Conservation (phyloP, 345 rosid genomes). For the Corymbia maculata region DNA sequence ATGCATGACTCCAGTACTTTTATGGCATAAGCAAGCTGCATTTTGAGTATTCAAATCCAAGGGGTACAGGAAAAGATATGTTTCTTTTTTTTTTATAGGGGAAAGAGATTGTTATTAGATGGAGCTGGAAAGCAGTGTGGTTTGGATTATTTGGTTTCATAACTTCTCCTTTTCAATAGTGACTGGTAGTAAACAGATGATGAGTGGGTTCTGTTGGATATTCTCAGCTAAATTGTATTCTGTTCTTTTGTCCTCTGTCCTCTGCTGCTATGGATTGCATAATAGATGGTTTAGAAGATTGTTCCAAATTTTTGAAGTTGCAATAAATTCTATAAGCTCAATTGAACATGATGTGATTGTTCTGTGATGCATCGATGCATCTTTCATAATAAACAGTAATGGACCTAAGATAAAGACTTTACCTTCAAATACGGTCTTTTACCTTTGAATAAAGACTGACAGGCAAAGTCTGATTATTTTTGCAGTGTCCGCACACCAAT, state of each 20-base stretch:
- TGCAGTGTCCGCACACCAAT: slow-evolving; percentile 97
- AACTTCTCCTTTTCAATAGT: background rate
- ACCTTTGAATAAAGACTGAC: background rate
- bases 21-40: background rate
- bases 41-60: background rate
- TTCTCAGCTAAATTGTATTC: background rate
- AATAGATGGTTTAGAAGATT: background rate
- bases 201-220: background rate
- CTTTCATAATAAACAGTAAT: background rate
- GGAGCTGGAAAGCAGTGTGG: background rate
- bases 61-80: background rate
- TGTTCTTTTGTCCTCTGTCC: background rate
- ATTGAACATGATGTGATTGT: background rate
- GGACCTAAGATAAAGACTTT: background rate
- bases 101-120: background rate
- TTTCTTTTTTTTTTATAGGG: background rate
- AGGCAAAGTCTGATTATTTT: background rate
- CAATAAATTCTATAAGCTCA: background rate
- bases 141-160: background rate
- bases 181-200: background rate
- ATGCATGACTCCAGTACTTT: background rate
- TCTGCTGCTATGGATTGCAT: background rate
- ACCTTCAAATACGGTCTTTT: background rate
- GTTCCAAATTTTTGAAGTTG: background rate
- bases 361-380: background rate